These are phyloP conservation scores for Aaosphaeria pasadenensis DNA, from an alignment of 2,329 filamentous ascomycete genomes.

Conservation along the genomic window DNA sequence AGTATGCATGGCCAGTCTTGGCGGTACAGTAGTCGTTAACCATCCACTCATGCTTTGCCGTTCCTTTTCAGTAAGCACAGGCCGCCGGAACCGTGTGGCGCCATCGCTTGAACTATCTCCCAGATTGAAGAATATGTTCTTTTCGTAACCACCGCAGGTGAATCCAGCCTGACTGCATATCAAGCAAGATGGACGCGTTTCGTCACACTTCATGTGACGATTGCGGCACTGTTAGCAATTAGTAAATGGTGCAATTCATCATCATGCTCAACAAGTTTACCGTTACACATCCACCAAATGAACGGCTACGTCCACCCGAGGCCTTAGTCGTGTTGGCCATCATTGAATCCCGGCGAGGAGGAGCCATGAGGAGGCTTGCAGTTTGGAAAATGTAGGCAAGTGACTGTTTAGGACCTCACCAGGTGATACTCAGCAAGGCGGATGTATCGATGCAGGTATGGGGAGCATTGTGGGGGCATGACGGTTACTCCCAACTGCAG, in stretches of 20 bases:
- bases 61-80: slow-evolving; percentile 41
- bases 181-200: slow-evolving; percentile 39
- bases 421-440: too few species aligned
- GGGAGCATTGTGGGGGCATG: too few species aligned
- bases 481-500: too few species aligned
- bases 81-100: slow-evolving; percentile 37
- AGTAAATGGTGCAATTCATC: neutral
- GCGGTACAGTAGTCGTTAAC: slow-evolving; percentile 22
- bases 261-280: slow-evolving; percentile 1
- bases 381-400: too few species aligned
- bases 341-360: too few species aligned
- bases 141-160: slow-evolving; percentile 41
- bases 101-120: slow-evolving; percentile 13
- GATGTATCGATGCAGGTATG: too few species aligned
- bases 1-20: neutral
- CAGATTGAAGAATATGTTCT: slow-evolving; percentile 36
- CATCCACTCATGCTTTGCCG: slow-evolving; percentile 35
- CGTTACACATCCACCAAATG: slow-evolving; percentile 11
- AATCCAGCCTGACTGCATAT: slow-evolving; percentile 37
- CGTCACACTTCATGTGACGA: slow-evolving; percentile 48
- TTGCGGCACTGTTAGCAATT: slow-evolving; percentile 28
- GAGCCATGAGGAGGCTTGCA: too few species aligned
- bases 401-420: too few species aligned
- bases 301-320: slow-evolving; percentile 4
- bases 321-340: too few species aligned